A percentile compares a stretch with the other conserved stretches of the same genome.
Conservation (phyloP, 257 asterid species). For the Coffea canephora region DNA sequence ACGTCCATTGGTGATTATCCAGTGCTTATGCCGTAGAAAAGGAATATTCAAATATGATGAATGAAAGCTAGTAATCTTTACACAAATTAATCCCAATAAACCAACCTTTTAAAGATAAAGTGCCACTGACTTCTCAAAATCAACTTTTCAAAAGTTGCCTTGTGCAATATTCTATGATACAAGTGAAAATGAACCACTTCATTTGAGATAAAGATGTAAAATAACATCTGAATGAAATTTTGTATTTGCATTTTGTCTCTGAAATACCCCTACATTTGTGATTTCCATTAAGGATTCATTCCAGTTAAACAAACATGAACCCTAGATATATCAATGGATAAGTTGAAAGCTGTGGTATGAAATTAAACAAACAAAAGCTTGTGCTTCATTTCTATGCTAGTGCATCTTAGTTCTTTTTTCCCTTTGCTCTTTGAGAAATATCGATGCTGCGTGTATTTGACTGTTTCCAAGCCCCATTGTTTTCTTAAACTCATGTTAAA, state of each 20-base stretch:
- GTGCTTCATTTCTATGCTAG: background rate
- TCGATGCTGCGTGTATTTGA: background rate
- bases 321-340: background rate
- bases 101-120: background rate
- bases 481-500: background rate
- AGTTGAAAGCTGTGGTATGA: background rate
- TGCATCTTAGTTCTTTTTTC: background rate
- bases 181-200: too few species aligned
- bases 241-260: background rate
- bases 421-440: too few species aligned
- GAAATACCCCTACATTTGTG: background rate
- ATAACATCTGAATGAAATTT: background rate
- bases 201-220: background rate
- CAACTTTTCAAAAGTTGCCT: background rate
- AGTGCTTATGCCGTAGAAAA: background rate
- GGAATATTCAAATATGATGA: background rate
- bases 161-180: background rate
- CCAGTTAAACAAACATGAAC: background rate
- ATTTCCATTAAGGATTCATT: background rate
- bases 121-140: background rate
- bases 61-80: background rate
- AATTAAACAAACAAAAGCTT: background rate
- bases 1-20: background rate
- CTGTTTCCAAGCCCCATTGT: background rate
- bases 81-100: background rate